Conservation (phyloP, 805 yeast species). For the Myxozyma neglecta region DNA sequence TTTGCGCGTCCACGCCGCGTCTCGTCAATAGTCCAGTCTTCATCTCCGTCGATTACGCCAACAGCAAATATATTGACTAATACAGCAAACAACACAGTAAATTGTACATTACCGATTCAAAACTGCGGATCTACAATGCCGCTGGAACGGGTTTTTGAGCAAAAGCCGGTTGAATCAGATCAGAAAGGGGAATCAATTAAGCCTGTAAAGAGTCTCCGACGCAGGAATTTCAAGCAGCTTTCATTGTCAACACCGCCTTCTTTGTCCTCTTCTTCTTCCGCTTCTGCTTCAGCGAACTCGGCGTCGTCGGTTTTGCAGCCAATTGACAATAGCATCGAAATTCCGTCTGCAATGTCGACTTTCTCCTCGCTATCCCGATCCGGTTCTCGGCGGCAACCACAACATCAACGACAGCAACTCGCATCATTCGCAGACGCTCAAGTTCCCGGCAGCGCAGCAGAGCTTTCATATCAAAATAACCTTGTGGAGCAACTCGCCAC, state of each 20-base stretch:
- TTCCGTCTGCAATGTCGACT: neutral
- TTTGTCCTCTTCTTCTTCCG: slow-evolving; percentile 28
- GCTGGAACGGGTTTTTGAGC: no score
- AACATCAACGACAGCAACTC: slow-evolving; percentile 1
- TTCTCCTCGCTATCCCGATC: neutral
- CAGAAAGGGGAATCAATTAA: neutral
- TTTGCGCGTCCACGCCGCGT: slow-evolving; percentile 29
- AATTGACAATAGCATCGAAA: neutral
- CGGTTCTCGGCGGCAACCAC: neutral
- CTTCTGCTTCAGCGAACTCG: neutral
- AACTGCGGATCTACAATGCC: no score
- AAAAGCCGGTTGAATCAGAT: no score
- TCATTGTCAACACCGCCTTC: slow-evolving; percentile 40
- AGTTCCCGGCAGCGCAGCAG: slow-evolving; percentile 32
- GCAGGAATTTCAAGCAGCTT: slow-evolving; percentile 60
- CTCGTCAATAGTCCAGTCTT: slow-evolving; percentile 29
- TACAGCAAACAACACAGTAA: no score
- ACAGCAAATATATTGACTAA: no score
- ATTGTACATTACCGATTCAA: no score
- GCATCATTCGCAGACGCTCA: slow-evolving; percentile 31
- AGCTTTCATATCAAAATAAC: slow-evolving; percentile 39
- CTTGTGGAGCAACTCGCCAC: slow-evolving; percentile 48
- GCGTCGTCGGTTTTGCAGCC: neutral
- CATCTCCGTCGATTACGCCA: neutral
- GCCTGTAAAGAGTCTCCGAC: slow-evolving; percentile 48